phyloP scores from a whole-genome alignment of 129 eudicot genomes.

The Solidago caesia region DNA sequence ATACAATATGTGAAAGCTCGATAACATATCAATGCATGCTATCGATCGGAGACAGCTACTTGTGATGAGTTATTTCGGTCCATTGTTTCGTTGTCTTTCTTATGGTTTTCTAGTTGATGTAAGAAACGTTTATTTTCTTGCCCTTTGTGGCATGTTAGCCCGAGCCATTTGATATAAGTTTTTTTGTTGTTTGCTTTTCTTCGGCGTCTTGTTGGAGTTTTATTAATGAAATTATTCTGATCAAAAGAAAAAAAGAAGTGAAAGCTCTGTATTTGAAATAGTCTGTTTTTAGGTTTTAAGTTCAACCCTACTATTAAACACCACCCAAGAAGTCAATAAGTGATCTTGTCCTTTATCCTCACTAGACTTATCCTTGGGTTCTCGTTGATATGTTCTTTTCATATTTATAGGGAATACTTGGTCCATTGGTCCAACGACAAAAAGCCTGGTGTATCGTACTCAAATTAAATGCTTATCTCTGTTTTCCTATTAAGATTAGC shows the following conservation, averaged over 20 bases:
- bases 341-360: slow-evolving; percentile 19
- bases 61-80: too few relatives aligned
- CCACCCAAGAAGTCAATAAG: slow-evolving; percentile 14
- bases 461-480: slow-evolving; percentile 3
- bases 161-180: too few relatives aligned
- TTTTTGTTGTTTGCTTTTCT: too few relatives aligned
- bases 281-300: slow-evolving; percentile 2
- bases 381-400: slow-evolving; percentile 37
- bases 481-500: slow-evolving; percentile 2
- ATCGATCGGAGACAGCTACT: too few relatives aligned
- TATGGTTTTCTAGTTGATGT: too few relatives aligned
- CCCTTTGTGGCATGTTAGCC: too few relatives aligned
- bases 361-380: slow-evolving; percentile 27
- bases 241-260: too few relatives aligned
- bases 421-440: slow-evolving; percentile 24
- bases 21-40: too few relatives aligned
- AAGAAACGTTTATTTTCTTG: too few relatives aligned
- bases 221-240: too few relatives aligned
- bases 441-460: neutral
- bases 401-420: slow-evolving; percentile 23
- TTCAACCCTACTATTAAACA: slow-evolving; percentile 17
- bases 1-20: neutral
- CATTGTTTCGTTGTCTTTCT: too few relatives aligned
- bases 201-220: too few relatives aligned
- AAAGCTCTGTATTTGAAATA: neutral